These are phyloP conservation scores for Xylariaceae sp. DNA, from an alignment of 2,329 filamentous ascomycete genomes.

Conservation along the genomic window DNA sequence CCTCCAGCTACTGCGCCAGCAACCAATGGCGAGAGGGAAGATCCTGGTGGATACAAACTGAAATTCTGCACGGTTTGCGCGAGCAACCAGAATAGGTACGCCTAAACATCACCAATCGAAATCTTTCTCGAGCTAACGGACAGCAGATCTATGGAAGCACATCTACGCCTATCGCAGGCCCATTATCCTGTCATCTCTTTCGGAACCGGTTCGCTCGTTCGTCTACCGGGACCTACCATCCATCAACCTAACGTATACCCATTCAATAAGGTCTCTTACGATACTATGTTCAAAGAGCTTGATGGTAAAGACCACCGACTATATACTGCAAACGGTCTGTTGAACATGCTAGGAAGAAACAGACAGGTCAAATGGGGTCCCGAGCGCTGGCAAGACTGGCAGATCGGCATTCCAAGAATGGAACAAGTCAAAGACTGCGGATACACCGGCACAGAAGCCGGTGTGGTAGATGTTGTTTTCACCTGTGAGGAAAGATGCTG, in stretches of 20 bases:
- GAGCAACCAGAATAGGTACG: constrained; percentile 91
- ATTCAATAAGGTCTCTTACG: constrained; percentile 96
- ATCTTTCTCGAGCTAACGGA: constrained; percentile 13
- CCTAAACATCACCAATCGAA: constrained; percentile 1
- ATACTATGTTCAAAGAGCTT: constrained; percentile 89
- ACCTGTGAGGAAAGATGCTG: constrained; percentile 98
- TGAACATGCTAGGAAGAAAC: constrained; percentile 95
- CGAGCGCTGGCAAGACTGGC: constrained; percentile 97
- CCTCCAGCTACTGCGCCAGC: constrained; percentile 24
- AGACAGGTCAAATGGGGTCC: constrained; percentile 89
- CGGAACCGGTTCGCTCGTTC: constrained; percentile 90
- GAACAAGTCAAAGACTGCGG: constrained; percentile 73
- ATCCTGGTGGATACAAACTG: constrained; percentile 68
- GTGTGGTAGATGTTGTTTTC: constrained; percentile 88
- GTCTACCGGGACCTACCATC: constrained; percentile 84
- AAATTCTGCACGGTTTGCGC: constrained; percentile 99
- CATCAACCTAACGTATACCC: constrained; percentile 94
- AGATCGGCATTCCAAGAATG: constrained; percentile 74
- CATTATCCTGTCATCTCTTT: constrained; percentile 96
- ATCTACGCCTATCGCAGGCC: constrained; percentile 80
- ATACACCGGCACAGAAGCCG: constrained; percentile 73
- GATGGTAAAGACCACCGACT: constrained; percentile 77
- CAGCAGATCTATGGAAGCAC: constrained; percentile 91
- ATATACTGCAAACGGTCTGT: constrained; percentile 84
- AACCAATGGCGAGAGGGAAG: constrained; percentile 44